Percentiles rank a stretch among this genome's conserved stretches.
Conservation (phyloP, 148 eudicot species). For the Agrostemma githago region DNA sequence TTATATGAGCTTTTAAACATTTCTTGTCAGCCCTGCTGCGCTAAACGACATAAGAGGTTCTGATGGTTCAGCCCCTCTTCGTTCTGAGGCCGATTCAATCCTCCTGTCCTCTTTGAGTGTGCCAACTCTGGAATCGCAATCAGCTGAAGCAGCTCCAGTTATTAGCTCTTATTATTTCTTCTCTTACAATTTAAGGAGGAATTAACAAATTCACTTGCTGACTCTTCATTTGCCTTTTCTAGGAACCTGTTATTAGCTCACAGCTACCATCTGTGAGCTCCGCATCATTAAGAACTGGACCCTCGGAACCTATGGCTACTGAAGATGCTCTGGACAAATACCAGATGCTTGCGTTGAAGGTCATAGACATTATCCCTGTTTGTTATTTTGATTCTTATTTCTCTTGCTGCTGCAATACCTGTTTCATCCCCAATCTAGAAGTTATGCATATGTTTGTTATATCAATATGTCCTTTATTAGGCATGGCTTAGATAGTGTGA, state of each 20-base stretch:
- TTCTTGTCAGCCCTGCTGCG: slow-evolving; percentile 44
- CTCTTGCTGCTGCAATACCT: not conserved
- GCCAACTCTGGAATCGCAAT: slow-evolving; percentile 48
- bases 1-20: slow-evolving; percentile 5
- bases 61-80: slow-evolving; percentile 43
- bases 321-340: slow-evolving; percentile 91
- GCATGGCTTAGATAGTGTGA: not conserved
- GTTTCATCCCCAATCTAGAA: not conserved
- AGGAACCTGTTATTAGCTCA: slow-evolving; percentile 59
- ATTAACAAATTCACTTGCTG: slow-evolving; percentile 9
- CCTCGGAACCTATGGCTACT: slow-evolving; percentile 66
- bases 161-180: slow-evolving; percentile 31
- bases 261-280: slow-evolving; percentile 42
- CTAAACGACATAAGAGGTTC: slow-evolving; percentile 37
- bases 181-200: not conserved
- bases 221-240: slow-evolving; percentile 17
- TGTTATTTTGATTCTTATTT: not conserved
- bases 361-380: slow-evolving; percentile 14
- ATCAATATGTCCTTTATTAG: not conserved
- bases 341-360: slow-evolving; percentile 78
- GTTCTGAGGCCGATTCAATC: slow-evolving; percentile 47
- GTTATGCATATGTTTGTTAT: slow-evolving; percentile 5
- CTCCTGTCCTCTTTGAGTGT: slow-evolving; percentile 38
- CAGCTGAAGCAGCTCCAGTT: slow-evolving; percentile 39
- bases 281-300: slow-evolving; percentile 38